These are phyloP conservation scores for Nyssa sinensis DNA, from an alignment of 148 eudicot species.

Conservation along the genomic window DNA sequence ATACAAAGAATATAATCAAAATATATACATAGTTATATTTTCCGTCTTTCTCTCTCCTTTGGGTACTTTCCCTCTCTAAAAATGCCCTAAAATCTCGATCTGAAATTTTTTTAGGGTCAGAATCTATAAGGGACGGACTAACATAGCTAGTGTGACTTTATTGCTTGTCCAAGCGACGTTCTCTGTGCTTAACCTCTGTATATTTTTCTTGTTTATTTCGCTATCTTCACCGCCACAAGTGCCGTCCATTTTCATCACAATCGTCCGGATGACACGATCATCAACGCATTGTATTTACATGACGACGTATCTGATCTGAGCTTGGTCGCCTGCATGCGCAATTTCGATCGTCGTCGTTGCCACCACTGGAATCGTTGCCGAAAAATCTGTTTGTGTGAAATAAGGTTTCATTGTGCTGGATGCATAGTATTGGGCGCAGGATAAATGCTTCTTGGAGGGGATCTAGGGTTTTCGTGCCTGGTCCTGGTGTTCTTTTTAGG, in stretches of 20 bases:
- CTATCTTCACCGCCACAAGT: slow-evolving; percentile 4
- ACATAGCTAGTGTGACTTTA: background rate
- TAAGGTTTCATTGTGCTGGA: slow-evolving; percentile 33
- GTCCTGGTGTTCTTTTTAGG: slow-evolving; percentile 19
- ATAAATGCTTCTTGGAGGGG: slow-evolving; percentile 66
- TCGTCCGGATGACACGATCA: background rate
- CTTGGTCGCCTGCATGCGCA: slow-evolving; percentile 23
- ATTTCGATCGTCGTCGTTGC: background rate
- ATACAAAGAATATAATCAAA: background rate
- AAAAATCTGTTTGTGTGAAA: slow-evolving; percentile 8
- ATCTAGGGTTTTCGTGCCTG: slow-evolving; percentile 67
- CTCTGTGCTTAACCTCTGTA: background rate
- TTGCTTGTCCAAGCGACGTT: background rate
- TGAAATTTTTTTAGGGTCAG: background rate
- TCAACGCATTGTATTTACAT: background rate
- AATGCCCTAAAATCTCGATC: slow-evolving; percentile 20
- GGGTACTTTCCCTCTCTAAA: background rate
- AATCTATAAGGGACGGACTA: background rate
- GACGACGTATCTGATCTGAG: background rate
- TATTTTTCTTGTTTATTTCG: slow-evolving; percentile 10
- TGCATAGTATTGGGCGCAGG: slow-evolving; percentile 15
- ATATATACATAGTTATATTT: background rate
- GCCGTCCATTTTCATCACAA: background rate
- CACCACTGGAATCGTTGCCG: background rate
- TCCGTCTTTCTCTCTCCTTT: slow-evolving; percentile 1